Percentiles rank a stretch among this genome's conserved stretches.
Conservation (phyloP, 305 asterid genomes). For the Solanum hybrid region DNA sequence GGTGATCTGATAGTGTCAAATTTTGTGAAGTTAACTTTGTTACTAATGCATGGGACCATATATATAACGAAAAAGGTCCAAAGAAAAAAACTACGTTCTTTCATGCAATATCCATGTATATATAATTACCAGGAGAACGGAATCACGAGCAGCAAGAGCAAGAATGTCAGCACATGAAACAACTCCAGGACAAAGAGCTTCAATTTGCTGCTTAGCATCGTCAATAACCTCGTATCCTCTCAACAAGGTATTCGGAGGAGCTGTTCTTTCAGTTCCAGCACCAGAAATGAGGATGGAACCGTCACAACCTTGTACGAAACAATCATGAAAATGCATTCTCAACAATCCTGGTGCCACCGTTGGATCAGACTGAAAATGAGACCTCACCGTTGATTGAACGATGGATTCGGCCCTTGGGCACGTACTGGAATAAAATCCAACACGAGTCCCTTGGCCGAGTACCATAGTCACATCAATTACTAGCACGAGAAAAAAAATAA, state of each 20-base stretch:
- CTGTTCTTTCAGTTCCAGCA: conserved; percentile 38
- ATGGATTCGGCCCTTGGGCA: conserved; percentile 49
- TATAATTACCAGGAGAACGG: conserved; percentile 33
- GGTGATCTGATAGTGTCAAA: background rate
- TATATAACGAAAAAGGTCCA: background rate
- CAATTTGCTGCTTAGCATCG: conserved; percentile 51
- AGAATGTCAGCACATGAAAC: conserved; percentile 79
- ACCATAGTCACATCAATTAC: conserved; percentile 15
- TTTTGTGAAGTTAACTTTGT: background rate
- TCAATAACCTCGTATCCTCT: conserved; percentile 57
- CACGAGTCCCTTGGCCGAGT: conserved; percentile 42
- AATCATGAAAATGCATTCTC: conserved; percentile 69
- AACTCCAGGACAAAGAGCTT: conserved; percentile 40
- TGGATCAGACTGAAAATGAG: conserved; percentile 28
- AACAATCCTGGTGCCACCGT: conserved; percentile 46
- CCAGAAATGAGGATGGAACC: conserved; percentile 54
- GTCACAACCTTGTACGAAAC: conserved; percentile 67
- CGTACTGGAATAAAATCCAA: conserved; percentile 40
- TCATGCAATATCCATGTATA: background rate
- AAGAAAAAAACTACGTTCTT: background rate
- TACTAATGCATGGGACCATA: background rate
- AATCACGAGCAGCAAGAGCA: conserved; percentile 64
- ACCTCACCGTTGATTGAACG: conserved; percentile 27
- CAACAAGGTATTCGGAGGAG: conserved; percentile 34
- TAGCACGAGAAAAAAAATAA: background rate